These are phyloP conservation scores for Phytophthora ohioensis DNA, from an alignment of 352 stramenopile species.

Conservation along the genomic window DNA sequence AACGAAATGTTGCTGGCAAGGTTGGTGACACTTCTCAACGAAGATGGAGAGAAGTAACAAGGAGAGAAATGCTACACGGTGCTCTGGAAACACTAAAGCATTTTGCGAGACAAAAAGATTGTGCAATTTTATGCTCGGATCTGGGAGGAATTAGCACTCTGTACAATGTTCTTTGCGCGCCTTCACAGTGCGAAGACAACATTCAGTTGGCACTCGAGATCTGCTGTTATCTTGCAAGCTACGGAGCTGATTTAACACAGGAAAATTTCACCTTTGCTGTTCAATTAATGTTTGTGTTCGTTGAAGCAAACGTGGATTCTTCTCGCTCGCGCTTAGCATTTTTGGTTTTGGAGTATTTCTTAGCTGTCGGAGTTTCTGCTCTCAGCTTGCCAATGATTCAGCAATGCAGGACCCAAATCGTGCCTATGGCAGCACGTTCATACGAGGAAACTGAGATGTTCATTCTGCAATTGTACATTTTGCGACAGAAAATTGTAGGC, in stretches of 20 bases:
- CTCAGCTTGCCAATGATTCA: slow-evolving; percentile 44
- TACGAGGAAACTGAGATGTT: slow-evolving; percentile 35
- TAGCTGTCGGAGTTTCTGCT: slow-evolving; percentile 22
- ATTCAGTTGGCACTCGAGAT: slow-evolving; percentile 44
- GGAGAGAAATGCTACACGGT: slow-evolving; percentile 25
- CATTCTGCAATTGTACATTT: slow-evolving; percentile 42
- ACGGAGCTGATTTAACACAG: slow-evolving; percentile 37
- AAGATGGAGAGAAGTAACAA: slow-evolving; percentile 8
- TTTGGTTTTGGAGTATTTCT: slow-evolving; percentile 49
- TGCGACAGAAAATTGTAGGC: slow-evolving; percentile 14
- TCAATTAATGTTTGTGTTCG: slow-evolving; percentile 43
- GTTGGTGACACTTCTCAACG: slow-evolving; percentile 13
- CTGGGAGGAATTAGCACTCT: slow-evolving; percentile 36
- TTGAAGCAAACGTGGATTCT: slow-evolving; percentile 11
- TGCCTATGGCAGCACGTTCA: slow-evolving; percentile 26
- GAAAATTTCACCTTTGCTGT: slow-evolving; percentile 28
- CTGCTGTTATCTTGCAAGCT: slow-evolving; percentile 45
- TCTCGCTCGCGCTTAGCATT: slow-evolving; percentile 36
- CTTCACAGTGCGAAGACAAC: slow-evolving; percentile 37
- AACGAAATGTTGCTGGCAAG: slow-evolving; percentile 17
- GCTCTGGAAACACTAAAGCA: slow-evolving; percentile 43
- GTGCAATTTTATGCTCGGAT: slow-evolving; percentile 32
- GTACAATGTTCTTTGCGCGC: slow-evolving; percentile 46
- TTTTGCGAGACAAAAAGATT: slow-evolving; percentile 40
- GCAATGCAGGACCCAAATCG: slow-evolving; percentile 40